Percentiles rank a stretch among this genome's conserved stretches.
Conservation (phyloP, 257 asterid species). For the Lycium ferocissimum region DNA sequence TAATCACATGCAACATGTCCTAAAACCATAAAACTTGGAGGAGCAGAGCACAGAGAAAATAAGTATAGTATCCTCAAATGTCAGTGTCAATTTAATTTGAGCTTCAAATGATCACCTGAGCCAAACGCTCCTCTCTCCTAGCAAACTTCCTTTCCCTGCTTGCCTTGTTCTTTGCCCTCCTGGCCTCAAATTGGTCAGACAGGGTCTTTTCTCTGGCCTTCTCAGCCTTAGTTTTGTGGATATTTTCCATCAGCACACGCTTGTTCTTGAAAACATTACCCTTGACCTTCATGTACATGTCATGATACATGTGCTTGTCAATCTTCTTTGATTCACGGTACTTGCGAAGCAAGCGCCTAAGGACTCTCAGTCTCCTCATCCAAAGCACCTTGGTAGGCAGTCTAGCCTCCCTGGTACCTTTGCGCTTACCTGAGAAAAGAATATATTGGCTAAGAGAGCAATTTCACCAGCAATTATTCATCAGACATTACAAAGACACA, state of each 20-base stretch:
- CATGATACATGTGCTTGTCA: conserved; percentile 29
- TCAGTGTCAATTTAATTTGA: neutral
- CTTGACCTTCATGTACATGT: conserved; percentile 29
- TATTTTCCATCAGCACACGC: conserved; percentile 32
- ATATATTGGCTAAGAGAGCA: no score
- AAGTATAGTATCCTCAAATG: neutral
- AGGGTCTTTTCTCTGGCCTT: conserved; percentile 28
- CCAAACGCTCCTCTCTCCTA: conserved; percentile 28
- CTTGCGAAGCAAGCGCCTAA: conserved; percentile 30
- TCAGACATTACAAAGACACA: neutral
- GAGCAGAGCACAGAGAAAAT: neutral
- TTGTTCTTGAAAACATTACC: conserved; percentile 31
- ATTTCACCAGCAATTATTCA: neutral
- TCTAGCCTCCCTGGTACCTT: conserved; percentile 31
- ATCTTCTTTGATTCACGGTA: conserved; percentile 29
- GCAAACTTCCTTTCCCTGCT: conserved; percentile 29
- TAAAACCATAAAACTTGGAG: neutral
- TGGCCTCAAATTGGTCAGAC: conserved; percentile 25
- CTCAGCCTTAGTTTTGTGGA: conserved; percentile 27
- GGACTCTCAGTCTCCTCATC: conserved; percentile 33
- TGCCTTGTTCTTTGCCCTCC: conserved; percentile 31
- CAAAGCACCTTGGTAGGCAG: conserved; percentile 27
- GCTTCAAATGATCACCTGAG: conserved; percentile 24
- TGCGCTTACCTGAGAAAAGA: conserved; percentile 29
- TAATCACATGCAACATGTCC: neutral